Base-by-base conservation (phyloP, 768 basidiomycete species). In the Lanmaoa rubissima region DNA sequence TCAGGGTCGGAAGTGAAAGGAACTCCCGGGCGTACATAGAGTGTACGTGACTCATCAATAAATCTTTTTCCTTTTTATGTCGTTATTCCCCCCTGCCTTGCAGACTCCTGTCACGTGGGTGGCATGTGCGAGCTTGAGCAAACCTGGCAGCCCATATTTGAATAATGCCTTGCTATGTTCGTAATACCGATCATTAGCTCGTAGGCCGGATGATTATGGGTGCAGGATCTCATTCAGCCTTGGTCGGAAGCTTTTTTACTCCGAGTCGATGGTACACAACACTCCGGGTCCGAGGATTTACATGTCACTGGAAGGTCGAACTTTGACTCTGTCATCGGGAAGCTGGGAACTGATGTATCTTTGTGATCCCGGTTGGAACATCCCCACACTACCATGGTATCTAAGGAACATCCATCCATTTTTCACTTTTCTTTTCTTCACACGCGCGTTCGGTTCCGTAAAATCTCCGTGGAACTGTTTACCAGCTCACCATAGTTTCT, bases 381-480 rank as follows among this genome's bases (percentile, higher is more conserved):
- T 28, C 28, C 16, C 24, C 36, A 28, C 44, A 36, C 39, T 26
- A 35, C 26, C 14, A 35, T 39, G 34, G 11, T 41, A 38, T 53
- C 14, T 10, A 26, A 55, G 42, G 42, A 7, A 34, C 40, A 31
- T 5, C 16, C 19, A 10, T 39, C 48, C 5, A 48, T 24, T 31
- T 34, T 44, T n/a, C 11, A 7, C 19, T 2, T 40, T 11, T 14
- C 10, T 1, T 10, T 38, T 34, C 26, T 45, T 50, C 55, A 38
- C 54, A 60, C 41, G 17, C 16, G 47, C 12, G 45, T 24, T 56
- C 51, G 51, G 43, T 51, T 31, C 51, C 51, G 51, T 42, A 24
- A 43, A 36, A 31, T 19, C 0, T 26, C 12, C 21, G 14, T 43
- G 16, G 12, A 12, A 21, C 4, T 32, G 4, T n/a, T 35, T 14